Conservation (phyloP, 768 basidiomycete genomes). For the Psilocybe cubensis region DNA sequence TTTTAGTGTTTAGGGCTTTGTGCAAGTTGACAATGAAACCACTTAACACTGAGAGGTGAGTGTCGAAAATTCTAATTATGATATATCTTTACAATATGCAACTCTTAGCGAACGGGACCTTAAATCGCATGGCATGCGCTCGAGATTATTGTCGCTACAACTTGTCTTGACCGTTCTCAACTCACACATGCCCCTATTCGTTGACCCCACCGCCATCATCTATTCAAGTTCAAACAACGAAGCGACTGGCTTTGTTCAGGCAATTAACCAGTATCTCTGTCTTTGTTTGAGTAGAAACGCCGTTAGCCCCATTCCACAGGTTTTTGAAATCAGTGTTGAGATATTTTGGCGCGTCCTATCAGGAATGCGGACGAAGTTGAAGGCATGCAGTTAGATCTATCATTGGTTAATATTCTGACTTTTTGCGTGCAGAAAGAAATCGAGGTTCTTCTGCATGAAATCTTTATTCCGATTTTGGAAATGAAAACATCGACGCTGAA, state of each 20-base stretch:
- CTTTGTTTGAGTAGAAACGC: slow-evolving; percentile 92
- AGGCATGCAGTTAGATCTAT: slow-evolving; percentile 53
- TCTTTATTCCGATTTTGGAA: slow-evolving; percentile 97
- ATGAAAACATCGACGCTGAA: slow-evolving; percentile 96
- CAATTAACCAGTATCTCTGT: slow-evolving; percentile 95
- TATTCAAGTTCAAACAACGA: slow-evolving; percentile 90
- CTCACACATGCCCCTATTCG: slow-evolving; percentile 89
- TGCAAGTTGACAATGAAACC: slow-evolving; percentile 99
- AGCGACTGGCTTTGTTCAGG: slow-evolving; percentile 88
- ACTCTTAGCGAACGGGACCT: slow-evolving; percentile 84
- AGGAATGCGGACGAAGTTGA: slow-evolving; percentile 93
- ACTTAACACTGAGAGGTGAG: slow-evolving; percentile 88
- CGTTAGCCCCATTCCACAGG: slow-evolving; percentile 92
- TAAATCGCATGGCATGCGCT: slow-evolving; percentile 96
- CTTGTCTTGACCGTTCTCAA: slow-evolving; percentile 91
- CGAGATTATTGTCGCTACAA: slow-evolving; percentile 92
- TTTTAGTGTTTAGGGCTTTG: slow-evolving; percentile 94
- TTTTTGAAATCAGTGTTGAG: slow-evolving; percentile 97
- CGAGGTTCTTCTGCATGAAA: slow-evolving; percentile 97
- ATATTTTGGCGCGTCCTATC: slow-evolving; percentile 98
- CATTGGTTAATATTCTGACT: slow-evolving; percentile 5
- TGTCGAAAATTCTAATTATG: background rate
- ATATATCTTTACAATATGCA: slow-evolving; percentile 13
- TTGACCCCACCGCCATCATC: slow-evolving; percentile 87
- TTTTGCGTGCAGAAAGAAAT: slow-evolving; percentile 84